Conservation (phyloP, 805 yeast species). For the Groenewaldozyma salmanticensis region DNA sequence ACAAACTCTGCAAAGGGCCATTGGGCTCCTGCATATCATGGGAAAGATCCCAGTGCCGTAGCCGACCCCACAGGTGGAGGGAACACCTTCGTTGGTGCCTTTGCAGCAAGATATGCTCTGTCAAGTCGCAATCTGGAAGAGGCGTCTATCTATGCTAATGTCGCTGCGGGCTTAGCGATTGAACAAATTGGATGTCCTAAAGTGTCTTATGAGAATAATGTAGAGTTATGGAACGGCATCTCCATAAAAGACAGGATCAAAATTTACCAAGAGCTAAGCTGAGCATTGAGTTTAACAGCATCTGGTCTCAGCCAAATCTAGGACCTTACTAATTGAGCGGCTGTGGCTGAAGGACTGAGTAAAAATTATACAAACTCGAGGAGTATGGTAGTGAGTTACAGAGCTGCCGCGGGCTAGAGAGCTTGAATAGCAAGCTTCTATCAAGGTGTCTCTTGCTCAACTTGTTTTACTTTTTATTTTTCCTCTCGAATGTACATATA, state of each 20-base stretch:
- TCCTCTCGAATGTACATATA: no score
- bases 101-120: conserved; percentile 50
- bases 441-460: no score
- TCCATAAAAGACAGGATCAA: conserved; percentile 36
- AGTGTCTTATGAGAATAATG: conserved; percentile 15
- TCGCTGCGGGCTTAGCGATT: conserved; percentile 74
- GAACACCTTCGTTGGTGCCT: conserved; percentile 78
- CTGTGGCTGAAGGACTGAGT: no score
- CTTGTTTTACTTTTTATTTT: no score
- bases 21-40: conserved; percentile 72
- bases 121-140: conserved; percentile 32
- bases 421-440: background rate
- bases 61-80: conserved; percentile 96
- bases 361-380: no score
- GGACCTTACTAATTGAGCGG: no score
- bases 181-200: conserved; percentile 72
- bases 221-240: conserved; percentile 53
- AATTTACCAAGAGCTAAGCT: conserved; percentile 28
- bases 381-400: no score
- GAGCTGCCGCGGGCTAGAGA: no score
- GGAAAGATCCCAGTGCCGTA: conserved; percentile 22
- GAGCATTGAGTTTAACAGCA: no score
- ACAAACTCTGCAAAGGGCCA: conserved; percentile 12
- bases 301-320: no score
- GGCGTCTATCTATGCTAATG: conserved; percentile 56